Conservation (phyloP, 352 stramenopile genomes). For the Saprolegnia diclina region DNA sequence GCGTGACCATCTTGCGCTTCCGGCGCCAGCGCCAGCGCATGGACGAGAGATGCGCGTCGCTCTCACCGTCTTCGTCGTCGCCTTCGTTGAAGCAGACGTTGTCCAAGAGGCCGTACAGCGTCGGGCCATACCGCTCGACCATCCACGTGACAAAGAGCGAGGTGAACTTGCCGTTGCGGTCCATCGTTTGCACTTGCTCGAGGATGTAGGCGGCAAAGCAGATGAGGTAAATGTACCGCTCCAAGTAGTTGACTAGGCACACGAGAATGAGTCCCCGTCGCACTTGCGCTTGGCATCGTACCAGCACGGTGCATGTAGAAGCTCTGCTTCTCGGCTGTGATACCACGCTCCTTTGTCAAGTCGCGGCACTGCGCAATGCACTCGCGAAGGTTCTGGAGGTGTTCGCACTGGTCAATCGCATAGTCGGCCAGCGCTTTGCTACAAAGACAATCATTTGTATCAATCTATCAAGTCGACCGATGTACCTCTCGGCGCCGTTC, state of each 20-base stretch:
- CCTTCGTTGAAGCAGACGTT: slow-evolving; percentile 21
- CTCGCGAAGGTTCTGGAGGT: slow-evolving; percentile 21
- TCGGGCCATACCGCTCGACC: slow-evolving; percentile 3
- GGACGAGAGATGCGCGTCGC: slow-evolving; percentile 2
- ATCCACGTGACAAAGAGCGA: slow-evolving; percentile 9
- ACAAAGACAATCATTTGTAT: neutral
- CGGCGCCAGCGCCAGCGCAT: slow-evolving; percentile 22
- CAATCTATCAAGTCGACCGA: neutral
- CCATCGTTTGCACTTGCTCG: neutral
- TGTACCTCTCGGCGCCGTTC: slow-evolving; percentile 44
- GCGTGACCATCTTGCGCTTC: slow-evolving; percentile 18
- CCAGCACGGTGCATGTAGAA: slow-evolving; percentile 22
- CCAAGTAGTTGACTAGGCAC: slow-evolving; percentile 27
- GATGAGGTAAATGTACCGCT: slow-evolving; percentile 32
- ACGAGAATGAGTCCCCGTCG: neutral
- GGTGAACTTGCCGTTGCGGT: neutral
- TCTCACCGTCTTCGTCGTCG: slow-evolving; percentile 4
- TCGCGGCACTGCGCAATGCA: slow-evolving; percentile 11
- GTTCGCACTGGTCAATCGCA: slow-evolving; percentile 10
- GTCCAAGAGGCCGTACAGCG: slow-evolving; percentile 11
- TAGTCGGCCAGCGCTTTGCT: slow-evolving; percentile 13
- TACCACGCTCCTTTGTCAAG: slow-evolving; percentile 16
- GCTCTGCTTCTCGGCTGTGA: slow-evolving; percentile 2
- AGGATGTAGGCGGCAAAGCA: slow-evolving; percentile 28
- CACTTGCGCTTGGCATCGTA: neutral